These are phyloP conservation scores for Pestalotiopsis fici DNA, from an alignment of 2,329 filamentous ascomycete species.

Conservation along the genomic window DNA sequence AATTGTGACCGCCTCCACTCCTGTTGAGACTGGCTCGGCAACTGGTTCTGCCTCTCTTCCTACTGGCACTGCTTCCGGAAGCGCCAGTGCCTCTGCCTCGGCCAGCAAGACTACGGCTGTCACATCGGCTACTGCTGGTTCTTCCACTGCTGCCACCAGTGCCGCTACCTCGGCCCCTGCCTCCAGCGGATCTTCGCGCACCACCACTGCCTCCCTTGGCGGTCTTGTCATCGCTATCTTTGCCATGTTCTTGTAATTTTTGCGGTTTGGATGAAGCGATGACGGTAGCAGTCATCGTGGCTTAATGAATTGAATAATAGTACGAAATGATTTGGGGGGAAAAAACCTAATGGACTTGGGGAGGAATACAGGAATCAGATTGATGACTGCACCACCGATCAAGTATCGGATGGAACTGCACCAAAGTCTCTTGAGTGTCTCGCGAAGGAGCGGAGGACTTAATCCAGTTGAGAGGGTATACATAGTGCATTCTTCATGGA, in stretches of 20 bases:
- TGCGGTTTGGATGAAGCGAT: conserved; percentile 3
- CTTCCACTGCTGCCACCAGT: conserved; percentile 16
- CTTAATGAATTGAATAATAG: conserved; percentile 5
- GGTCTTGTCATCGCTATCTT: conserved; percentile 34
- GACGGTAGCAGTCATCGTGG: background rate
- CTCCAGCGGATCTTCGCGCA: conserved; percentile 28
- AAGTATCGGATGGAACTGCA: background rate
- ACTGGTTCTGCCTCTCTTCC: conserved; percentile 29
- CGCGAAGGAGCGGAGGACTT: background rate
- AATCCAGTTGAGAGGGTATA: conserved; percentile 7
- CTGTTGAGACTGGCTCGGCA: conserved; percentile 33
- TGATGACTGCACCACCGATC: background rate
- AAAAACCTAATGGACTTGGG: background rate
- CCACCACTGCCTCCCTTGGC: conserved; percentile 31
- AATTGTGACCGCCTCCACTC: conserved; percentile 4
- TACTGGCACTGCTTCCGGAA: conserved; percentile 10
- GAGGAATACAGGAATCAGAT: background rate
- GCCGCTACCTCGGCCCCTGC: conserved; percentile 25
- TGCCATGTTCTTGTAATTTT: conserved; percentile 35
- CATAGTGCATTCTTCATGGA: conserved; percentile 6
- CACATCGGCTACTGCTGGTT: conserved; percentile 3
- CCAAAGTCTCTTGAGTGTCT: background rate
- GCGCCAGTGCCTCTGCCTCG: background rate
- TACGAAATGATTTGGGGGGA: background rate
- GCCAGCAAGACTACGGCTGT: background rate